Evolutionary conservation across 1,284 basidiomycete species (phyloP).

Genomic region (Hymenochaete sp.): DNA sequence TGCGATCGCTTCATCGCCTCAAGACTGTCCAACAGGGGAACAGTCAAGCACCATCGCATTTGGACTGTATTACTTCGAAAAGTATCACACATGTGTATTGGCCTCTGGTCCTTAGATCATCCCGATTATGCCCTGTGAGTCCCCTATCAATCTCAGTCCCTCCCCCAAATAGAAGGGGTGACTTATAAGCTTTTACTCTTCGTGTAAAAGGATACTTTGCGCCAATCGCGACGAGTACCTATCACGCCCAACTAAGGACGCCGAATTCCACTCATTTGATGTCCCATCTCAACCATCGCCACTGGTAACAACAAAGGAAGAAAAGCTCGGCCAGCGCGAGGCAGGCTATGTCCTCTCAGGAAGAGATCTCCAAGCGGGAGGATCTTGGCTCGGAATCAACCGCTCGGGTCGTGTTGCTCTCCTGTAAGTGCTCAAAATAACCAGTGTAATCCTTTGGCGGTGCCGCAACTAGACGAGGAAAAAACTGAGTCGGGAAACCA

Average conservation of each 20-base stretch:
- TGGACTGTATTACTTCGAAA: too few species aligned
- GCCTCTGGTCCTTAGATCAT: constrained; percentile 65
- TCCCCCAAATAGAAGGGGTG: constrained; percentile 11
- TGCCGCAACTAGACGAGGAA: too few species aligned
- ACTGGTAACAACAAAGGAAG: too few species aligned
- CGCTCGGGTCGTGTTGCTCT: constrained; percentile 56
- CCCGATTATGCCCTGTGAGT: constrained; percentile 69
- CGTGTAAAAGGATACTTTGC: constrained; percentile 50
- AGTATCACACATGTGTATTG: constrained; percentile 85
- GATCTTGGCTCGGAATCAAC: constrained; percentile 70
- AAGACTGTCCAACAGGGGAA: too few species aligned
- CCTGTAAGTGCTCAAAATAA: constrained; percentile 41
- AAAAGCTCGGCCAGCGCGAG: too few species aligned
- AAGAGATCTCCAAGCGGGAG: constrained; percentile 59
- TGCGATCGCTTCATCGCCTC: too few species aligned
- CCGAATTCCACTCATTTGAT: constrained; percentile 44
- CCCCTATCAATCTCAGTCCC: constrained; percentile 7
- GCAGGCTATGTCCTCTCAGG: constrained; percentile 53
- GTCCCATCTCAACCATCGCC: too few species aligned
- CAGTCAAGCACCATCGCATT: too few species aligned
- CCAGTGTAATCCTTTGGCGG: too few species aligned
- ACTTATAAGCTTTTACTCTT: constrained; percentile 2
- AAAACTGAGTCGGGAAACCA: too few species aligned
- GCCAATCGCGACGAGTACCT: constrained; percentile 72
- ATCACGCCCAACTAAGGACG: constrained; percentile 53